Percentiles rank a stretch among this genome's conserved stretches.
These are phyloP conservation scores for Aspergillus texensis DNA, from an alignment of 2,329 filamentous ascomycete genomes.

Conservation along the genomic window DNA sequence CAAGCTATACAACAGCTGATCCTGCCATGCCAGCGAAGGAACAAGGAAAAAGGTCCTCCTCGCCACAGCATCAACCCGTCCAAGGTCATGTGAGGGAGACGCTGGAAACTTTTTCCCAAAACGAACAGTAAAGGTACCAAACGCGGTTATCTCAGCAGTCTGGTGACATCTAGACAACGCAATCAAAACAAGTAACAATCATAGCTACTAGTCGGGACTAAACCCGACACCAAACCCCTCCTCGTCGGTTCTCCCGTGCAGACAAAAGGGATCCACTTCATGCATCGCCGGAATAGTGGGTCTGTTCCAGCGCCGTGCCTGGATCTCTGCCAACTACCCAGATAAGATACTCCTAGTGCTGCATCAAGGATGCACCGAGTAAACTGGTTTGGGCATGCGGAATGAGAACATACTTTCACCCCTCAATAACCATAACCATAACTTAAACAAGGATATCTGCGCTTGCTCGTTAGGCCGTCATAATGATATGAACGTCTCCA, in stretches of 20 bases:
- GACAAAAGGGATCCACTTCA: not conserved
- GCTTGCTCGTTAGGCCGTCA: not conserved
- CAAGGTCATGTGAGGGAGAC: not conserved
- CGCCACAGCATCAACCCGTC: not conserved
- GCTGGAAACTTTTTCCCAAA: not conserved
- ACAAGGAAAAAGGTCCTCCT: not conserved
- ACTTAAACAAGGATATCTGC: too few relatives aligned
- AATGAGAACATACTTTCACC: not conserved
- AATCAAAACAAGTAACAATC: not conserved
- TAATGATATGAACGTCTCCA: too few relatives aligned
- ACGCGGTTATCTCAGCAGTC: not conserved
- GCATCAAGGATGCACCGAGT: not conserved
- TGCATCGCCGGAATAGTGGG: not conserved
- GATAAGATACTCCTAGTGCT: not conserved
- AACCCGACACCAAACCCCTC: not conserved
- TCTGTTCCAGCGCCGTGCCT: not conserved
- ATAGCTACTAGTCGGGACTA: not conserved
- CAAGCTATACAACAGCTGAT: not conserved
- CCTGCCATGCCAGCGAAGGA: not conserved
- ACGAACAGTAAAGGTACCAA: not conserved
- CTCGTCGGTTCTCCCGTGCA: not conserved
- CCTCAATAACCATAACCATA: not conserved
- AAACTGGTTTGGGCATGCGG: not conserved
- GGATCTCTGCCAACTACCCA: not conserved
- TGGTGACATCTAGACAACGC: not conserved